A percentile compares a stretch with the other conserved stretches of the same genome.
Conservation (phyloP, 805 yeast genomes). For the Saturnispora besseyi region DNA sequence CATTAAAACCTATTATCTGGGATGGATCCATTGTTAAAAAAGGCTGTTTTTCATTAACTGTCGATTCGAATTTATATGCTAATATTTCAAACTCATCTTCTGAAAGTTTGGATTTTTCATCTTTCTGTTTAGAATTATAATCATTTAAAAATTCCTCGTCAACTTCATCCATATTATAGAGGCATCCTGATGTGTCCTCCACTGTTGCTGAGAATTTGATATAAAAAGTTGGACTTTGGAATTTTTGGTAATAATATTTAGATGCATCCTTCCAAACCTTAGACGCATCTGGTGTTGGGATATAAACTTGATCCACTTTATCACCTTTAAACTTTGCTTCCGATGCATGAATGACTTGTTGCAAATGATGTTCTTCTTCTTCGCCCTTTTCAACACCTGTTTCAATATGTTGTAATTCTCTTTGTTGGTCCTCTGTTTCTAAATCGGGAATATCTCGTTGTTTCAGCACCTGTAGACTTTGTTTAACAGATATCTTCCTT, state of each 20-base stretch:
- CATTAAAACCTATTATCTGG: conserved; percentile 62
- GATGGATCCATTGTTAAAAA: conserved; percentile 70
- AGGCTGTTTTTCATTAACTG: conserved; percentile 77
- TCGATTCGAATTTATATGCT: conserved; percentile 63
- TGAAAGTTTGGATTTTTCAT: conserved; percentile 34
- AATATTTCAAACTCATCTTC: conserved; percentile 84
- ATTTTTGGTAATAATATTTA: conserved; percentile 60
- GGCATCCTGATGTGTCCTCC: conserved; percentile 86
- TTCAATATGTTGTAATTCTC: conserved; percentile 83
- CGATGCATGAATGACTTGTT: conserved; percentile 79
- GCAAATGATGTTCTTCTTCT: conserved; percentile 94
- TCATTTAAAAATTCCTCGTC: conserved; percentile 62
- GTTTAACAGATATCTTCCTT: conserved; percentile 89
- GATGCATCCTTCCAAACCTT: conserved; percentile 69
- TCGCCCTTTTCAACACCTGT: conserved; percentile 98
- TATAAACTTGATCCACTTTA: conserved; percentile 53
- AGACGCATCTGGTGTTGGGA: conserved; percentile 96
- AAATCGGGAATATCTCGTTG: conserved; percentile 75
- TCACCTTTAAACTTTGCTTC: conserved; percentile 53
- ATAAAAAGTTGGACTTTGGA: conserved; percentile 66
- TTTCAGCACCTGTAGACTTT: conserved; percentile 64
- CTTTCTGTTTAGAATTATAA: conserved; percentile 28
- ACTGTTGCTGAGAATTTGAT: conserved; percentile 89
- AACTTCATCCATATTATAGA: conserved; percentile 81
- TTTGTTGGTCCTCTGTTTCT: conserved; percentile 70